Conservation (phyloP, 257 asterid species). For the Forsythia suspensa region DNA sequence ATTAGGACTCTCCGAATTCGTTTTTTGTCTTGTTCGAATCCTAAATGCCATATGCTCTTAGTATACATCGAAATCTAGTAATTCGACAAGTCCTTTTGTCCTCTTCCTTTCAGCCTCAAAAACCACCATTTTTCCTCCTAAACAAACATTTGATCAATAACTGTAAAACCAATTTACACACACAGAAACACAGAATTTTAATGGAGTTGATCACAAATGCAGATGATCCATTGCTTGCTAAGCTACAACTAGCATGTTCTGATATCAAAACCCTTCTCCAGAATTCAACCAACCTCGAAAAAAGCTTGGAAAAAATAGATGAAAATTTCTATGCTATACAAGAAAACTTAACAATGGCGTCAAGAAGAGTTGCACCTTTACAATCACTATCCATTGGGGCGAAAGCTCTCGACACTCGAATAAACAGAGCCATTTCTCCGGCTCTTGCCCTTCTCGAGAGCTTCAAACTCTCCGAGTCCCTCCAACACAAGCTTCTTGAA, state of each 20-base stretch:
- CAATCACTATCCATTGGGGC: constrained; percentile 75
- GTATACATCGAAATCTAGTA: constrained; percentile 24
- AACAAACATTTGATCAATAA: background rate
- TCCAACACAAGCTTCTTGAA: constrained; percentile 51
- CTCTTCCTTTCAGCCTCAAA: background rate
- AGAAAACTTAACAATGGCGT: constrained; percentile 40
- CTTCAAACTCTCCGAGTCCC: constrained; percentile 63
- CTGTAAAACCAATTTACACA: background rate
- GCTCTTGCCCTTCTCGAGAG: constrained; percentile 65
- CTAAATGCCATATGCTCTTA: constrained; percentile 38
- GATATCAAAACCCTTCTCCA: constrained; percentile 49
- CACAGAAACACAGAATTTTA: background rate
- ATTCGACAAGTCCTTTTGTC: constrained; percentile 4
- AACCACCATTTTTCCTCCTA: background rate
- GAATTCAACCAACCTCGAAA: constrained; percentile 37
- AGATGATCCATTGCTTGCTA: constrained; percentile 38
- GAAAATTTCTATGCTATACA: constrained; percentile 34
- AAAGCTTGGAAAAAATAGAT: constrained; percentile 40
- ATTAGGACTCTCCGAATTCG: constrained; percentile 21
- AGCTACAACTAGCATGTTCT: constrained; percentile 42
- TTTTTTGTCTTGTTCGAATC: constrained; percentile 17
- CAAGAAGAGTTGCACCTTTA: constrained; percentile 61
- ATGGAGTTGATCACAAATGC: constrained; percentile 36
- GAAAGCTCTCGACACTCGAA: constrained; percentile 69
- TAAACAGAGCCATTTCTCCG: constrained; percentile 71